Evolutionary conservation across 306 rosid species (phyloP).

Genomic region (Clitoria ternatea): DNA sequence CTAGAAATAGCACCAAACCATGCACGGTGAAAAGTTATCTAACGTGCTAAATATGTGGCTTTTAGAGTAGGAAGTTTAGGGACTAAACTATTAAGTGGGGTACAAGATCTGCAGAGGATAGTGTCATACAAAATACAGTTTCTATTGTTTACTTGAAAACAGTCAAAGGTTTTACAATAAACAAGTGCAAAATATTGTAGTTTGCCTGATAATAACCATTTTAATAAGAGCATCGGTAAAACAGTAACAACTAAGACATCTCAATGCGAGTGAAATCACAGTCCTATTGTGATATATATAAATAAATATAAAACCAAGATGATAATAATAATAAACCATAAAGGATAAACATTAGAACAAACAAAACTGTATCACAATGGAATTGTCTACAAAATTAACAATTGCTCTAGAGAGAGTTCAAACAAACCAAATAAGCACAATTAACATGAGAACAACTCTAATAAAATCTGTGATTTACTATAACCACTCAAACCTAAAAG

Average conservation of each 20-base stretch:
- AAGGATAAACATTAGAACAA: constrained; percentile 3
- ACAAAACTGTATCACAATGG: constrained; percentile 31
- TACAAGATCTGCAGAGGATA: too few species aligned
- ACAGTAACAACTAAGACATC: background rate
- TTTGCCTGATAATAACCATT: background rate
- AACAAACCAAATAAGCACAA: constrained; percentile 23
- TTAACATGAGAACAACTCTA: constrained; percentile 28
- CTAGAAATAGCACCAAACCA: too few species aligned
- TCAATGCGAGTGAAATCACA: background rate
- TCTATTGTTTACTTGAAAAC: background rate
- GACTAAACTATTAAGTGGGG: too few species aligned
- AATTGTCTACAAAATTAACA: constrained; percentile 35
- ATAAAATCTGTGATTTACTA: constrained; percentile 25
- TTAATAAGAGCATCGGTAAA: background rate
- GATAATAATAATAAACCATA: background rate
- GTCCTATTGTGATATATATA: background rate
- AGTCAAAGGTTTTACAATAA: background rate
- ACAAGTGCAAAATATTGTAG: background rate
- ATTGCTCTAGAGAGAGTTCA: constrained; percentile 25
- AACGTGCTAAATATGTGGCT: too few species aligned
- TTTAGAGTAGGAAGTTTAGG: too few species aligned
- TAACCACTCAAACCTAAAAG: constrained; percentile 31
- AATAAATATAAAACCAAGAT: too few species aligned
- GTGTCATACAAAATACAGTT: background rate
- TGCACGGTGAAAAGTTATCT: too few species aligned